A percentile compares a stretch with the other conserved stretches of the same genome.
Conservation (phyloP, 805 yeast species). For the Hanseniaspora lindneri region DNA sequence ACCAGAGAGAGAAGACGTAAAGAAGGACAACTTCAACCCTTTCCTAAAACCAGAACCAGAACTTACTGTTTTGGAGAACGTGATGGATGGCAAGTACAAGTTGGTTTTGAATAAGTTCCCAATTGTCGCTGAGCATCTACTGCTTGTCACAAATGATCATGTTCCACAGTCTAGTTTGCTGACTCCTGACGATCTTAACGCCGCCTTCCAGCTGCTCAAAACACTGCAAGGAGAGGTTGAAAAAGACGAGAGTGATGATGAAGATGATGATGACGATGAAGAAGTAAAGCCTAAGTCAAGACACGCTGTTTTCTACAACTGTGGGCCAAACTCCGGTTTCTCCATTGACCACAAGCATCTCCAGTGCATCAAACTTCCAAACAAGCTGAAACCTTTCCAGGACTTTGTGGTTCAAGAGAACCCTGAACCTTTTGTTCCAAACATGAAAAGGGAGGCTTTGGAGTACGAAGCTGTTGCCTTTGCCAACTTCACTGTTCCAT, state of each 20-base stretch:
- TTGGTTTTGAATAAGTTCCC: conserved; percentile 81
- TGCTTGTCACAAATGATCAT: conserved; percentile 66
- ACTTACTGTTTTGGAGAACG: conserved; percentile 47
- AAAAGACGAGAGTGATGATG: conserved; percentile 13
- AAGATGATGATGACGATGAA: conserved; percentile 26
- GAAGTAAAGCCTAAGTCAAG: conserved; percentile 32
- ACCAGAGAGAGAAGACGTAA: conserved; percentile 30
- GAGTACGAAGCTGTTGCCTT: conserved; percentile 53
- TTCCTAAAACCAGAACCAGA: conserved; percentile 71
- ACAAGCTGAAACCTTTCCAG: conserved; percentile 46
- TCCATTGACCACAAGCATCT: conserved; percentile 88
- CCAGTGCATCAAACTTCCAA: conserved; percentile 69
- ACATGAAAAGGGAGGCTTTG: conserved; percentile 44
- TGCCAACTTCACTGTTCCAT: conserved; percentile 70
- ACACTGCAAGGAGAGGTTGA: conserved; percentile 31
- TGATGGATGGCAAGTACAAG: conserved; percentile 38
- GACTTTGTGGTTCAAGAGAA: conserved; percentile 35
- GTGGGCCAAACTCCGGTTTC: conserved; percentile 85
- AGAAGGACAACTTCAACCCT: conserved; percentile 45
- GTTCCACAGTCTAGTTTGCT: conserved; percentile 62
- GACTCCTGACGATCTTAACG: conserved; percentile 54
- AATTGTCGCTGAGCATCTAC: conserved; percentile 62
- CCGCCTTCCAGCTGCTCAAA: conserved; percentile 44
- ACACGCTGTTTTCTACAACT: conserved; percentile 77
- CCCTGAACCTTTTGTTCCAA: conserved; percentile 44